These are phyloP conservation scores for Phytopythium cucurbitacearum DNA, from an alignment of 352 stramenopile genomes.

Conservation along the genomic window DNA sequence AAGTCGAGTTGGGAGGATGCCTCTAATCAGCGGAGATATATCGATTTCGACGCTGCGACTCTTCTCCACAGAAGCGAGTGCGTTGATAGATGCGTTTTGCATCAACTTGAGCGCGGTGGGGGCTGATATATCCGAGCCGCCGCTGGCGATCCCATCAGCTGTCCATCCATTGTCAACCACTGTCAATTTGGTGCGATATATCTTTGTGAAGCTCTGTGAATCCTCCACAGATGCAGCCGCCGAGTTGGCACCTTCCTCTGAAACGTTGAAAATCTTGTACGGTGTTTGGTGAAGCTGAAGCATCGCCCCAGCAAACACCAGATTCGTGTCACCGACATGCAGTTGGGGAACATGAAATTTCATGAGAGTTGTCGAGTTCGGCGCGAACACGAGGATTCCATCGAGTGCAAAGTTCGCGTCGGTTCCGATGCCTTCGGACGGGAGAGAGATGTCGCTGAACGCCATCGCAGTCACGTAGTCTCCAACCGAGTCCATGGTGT, in stretches of 20 bases:
- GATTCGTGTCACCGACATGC: constrained; percentile 38
- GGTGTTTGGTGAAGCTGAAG: constrained; percentile 53
- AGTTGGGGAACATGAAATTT: constrained; percentile 64
- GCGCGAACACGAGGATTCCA: constrained; percentile 47
- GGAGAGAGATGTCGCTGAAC: constrained; percentile 56
- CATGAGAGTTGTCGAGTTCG: constrained; percentile 40
- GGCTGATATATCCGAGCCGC: not conserved
- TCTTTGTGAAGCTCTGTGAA: constrained; percentile 30
- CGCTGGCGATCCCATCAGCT: constrained; percentile 14
- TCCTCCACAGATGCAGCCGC: not conserved
- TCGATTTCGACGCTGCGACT: constrained; percentile 45
- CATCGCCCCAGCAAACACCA: constrained; percentile 25
- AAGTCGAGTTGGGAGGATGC: constrained; percentile 32
- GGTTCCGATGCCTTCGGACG: not conserved
- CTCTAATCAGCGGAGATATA: constrained; percentile 35
- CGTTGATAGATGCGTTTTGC: constrained; percentile 18
- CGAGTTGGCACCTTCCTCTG: constrained; percentile 8
- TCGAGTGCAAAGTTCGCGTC: constrained; percentile 12
- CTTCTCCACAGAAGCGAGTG: constrained; percentile 39
- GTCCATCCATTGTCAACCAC: constrained; percentile 50
- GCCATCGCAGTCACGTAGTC: constrained; percentile 40
- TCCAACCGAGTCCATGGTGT: constrained; percentile 46
- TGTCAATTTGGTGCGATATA: constrained; percentile 41
- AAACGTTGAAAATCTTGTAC: constrained; percentile 64
- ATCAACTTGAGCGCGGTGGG: constrained; percentile 22